Evolutionary conservation across 2,329 filamentous ascomycete species (phyloP), one percentile per base, ranked within the genome.

Genomic region (Hypocrella siamensis): DNA sequence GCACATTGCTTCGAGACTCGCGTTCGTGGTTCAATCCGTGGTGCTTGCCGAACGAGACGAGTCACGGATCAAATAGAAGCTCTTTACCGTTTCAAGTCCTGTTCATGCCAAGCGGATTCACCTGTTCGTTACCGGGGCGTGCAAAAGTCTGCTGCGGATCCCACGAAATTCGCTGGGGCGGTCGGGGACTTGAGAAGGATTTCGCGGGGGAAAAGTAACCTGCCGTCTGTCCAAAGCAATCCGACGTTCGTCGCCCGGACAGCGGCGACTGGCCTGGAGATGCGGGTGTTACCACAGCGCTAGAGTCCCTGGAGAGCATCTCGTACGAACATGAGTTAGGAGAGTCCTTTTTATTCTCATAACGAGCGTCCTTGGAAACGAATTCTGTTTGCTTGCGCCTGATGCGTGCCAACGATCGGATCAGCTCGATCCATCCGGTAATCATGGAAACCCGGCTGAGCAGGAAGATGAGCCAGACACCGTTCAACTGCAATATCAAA

Each of bases 381-480:
- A 94, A 96, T 52, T 96, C 88, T 44, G 73, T 71, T 48, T 79
- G 72, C 36, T 56, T 61, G 32, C 61, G 57, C 22, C 57, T 54
- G 37, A 72, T 56, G 5, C 10, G 21, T 17, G 33, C 24, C 30
- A 60, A 47, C 24, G 54, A 51, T 33, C 53, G 59, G 41, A 75
- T 53, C 26, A 86, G 57, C 17, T 92, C 75, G 26, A 63, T 42
- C 90, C 90, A 98, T 39, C 80, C 90, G 3, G 64, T 69, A 34
- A 92, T 62, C 76, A 96, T 92, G n/a, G 80, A 78, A 52, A 71
- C 75, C 32, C 86, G 78, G 24, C 80, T 79, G 19, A 94, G 71
- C 36, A 96, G 71, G 33, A 93, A 54, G 35, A 92, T 67, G 31
- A 80, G 72, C 75, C 88, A 93, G 30, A 96, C 60, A 6, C 88